phyloP scores from a whole-genome alignment of 768 basidiomycete species.

The Suillus ampliporus region DNA sequence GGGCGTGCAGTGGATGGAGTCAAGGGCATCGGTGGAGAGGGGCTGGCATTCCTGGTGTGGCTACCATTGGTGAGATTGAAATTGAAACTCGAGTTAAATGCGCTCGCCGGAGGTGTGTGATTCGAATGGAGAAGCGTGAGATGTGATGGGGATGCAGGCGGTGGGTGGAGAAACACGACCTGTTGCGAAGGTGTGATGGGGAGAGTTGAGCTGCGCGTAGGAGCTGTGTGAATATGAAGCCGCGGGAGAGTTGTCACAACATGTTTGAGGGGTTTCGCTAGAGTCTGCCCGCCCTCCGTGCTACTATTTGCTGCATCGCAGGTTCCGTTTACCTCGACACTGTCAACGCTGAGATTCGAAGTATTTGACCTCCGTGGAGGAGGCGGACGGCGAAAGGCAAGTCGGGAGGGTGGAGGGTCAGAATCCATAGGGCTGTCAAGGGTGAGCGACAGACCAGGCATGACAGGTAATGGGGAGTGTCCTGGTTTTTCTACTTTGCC shows the following conservation, averaged over 20 bases:
- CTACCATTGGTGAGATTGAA: slow-evolving; percentile 1
- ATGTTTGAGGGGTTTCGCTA: background rate
- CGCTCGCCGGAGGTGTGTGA: slow-evolving; percentile 59
- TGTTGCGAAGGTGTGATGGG: slow-evolving; percentile 46
- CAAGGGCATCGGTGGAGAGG: slow-evolving; percentile 41
- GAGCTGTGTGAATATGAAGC: slow-evolving; percentile 64
- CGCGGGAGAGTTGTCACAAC: slow-evolving; percentile 49
- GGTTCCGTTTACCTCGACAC: background rate
- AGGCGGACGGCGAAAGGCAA: slow-evolving; percentile 55
- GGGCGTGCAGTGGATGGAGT: slow-evolving; percentile 48
- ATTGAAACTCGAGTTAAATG: slow-evolving; percentile 24
- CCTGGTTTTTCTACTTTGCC: slow-evolving; percentile 63
- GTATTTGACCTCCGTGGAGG: slow-evolving; percentile 65
- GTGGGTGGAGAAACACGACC: slow-evolving; percentile 25
- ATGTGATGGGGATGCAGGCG: slow-evolving; percentile 60
- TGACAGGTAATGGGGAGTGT: slow-evolving; percentile 60
- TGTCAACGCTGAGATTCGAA: slow-evolving; percentile 53
- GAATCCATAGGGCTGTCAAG: slow-evolving; percentile 50
- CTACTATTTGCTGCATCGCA: background rate
- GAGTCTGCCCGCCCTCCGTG: too few species aligned
- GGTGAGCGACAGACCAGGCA: slow-evolving; percentile 54
- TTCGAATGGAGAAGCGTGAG: slow-evolving; percentile 65
- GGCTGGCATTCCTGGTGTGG: background rate
- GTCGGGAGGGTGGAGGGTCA: slow-evolving; percentile 71
- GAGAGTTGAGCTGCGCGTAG: slow-evolving; percentile 63